phyloP scores from a whole-genome alignment of 441 rosid genomes.

The Populus tomentosa region DNA sequence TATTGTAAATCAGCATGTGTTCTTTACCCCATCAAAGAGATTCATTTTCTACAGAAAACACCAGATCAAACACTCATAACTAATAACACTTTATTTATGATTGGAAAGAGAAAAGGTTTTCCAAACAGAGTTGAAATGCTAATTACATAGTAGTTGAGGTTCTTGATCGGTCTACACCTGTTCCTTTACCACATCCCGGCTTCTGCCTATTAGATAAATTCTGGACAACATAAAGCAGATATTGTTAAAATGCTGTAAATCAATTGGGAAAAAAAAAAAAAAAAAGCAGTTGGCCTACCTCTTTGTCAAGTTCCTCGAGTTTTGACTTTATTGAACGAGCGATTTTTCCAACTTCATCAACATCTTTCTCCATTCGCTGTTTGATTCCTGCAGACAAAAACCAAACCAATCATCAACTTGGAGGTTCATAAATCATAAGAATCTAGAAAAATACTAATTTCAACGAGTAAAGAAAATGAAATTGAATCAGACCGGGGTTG shows the following conservation, averaged over 20 bases:
- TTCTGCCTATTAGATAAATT: conserved; percentile 83
- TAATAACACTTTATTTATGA: background rate
- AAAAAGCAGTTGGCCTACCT: conserved; percentile 38
- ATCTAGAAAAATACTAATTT: background rate
- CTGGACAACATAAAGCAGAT: conserved; percentile 32
- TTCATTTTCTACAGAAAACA: background rate
- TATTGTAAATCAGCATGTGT: background rate
- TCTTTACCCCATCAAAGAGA: background rate
- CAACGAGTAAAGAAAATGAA: background rate
- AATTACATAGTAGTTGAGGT: conserved; percentile 81
- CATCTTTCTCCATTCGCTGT: conserved; percentile 92
- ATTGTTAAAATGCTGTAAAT: conserved; percentile 16
- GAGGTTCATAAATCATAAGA: background rate
- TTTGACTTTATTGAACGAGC: conserved; percentile 67
- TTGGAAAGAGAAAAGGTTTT: conserved; percentile 1
- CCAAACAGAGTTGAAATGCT: conserved; percentile 10
- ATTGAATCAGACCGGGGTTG: background rate
- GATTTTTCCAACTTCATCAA: conserved; percentile 90
- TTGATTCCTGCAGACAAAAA: conserved; percentile 61
- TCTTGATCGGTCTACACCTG: conserved; percentile 91
- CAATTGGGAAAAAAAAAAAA: conserved; percentile 8
- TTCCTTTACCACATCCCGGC: conserved; percentile 94
- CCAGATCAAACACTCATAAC: background rate
- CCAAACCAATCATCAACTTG: conserved; percentile 2
- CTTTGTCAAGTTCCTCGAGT: conserved; percentile 82